Evolutionary conservation across 139 green algal genomes (phyloP).

Genomic region (Asterochloris erici): DNA sequence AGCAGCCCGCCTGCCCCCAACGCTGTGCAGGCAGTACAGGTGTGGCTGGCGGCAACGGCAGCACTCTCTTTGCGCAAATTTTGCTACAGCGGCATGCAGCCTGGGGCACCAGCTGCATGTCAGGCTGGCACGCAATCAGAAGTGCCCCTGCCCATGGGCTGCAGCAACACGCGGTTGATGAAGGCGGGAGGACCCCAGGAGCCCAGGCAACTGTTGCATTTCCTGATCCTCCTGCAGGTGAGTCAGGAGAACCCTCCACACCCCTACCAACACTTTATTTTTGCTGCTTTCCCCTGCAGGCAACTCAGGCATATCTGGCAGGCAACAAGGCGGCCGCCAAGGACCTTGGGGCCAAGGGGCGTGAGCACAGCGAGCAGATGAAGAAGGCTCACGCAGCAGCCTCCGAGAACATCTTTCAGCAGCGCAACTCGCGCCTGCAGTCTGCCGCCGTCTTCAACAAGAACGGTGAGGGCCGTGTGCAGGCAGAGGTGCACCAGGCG

Average conservation of each 20-base stretch:
- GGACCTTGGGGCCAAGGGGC: constrained; percentile 58
- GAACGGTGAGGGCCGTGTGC: background rate
- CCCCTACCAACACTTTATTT: background rate
- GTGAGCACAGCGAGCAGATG: constrained; percentile 60
- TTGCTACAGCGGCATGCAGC: too few species aligned
- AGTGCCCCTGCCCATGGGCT: too few species aligned
- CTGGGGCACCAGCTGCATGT: too few species aligned
- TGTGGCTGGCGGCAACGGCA: too few species aligned
- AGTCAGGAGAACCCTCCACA: too few species aligned
- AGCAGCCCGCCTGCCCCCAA: too few species aligned
- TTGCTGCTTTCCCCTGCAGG: constrained; percentile 33
- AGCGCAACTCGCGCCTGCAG: constrained; percentile 37
- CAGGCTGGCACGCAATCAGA: too few species aligned
- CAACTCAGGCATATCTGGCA: constrained; percentile 66
- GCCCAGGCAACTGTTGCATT: background rate
- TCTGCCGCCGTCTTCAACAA: constrained; percentile 6
- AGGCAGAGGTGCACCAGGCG: too few species aligned
- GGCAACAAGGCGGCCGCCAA: constrained; percentile 67
- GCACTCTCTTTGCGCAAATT: too few species aligned
- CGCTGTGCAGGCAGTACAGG: too few species aligned
- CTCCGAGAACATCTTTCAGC: constrained; percentile 40
- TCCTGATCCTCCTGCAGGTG: too few species aligned
- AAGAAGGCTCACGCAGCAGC: constrained; percentile 53
- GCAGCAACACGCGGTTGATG: too few species aligned
- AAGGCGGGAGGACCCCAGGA: background rate